Evolutionary conservation across 495 filamentous ascomycete genomes (phyloP), one percentile per base, ranked within the genome.

Genomic region (Glarea lozoyensis): DNA sequence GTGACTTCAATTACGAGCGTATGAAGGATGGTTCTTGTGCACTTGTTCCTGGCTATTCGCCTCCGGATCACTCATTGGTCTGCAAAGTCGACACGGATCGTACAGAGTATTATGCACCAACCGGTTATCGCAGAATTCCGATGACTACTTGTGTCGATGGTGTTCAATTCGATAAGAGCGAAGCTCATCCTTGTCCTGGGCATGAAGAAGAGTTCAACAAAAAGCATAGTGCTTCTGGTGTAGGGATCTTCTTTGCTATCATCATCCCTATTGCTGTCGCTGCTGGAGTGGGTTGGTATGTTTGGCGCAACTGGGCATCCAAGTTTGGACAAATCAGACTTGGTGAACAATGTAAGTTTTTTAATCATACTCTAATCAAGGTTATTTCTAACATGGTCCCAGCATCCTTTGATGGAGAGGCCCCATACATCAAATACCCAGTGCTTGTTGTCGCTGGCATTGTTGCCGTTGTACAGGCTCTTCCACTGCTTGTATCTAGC

Each of bases 1-100:
- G 88, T 66, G 90, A 95, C 59, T 99, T 84, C 70, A 99, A 99
- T 64, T 99, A 75, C 60, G 76, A 95, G 59, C 74, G 80, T 30
- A 72, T 81, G 60, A 71, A 55, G 24, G 84, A 88, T 57, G 81
- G 80, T 31, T 76, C 77, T 46, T 99, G 93, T 62, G 50, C 52
- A 4, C 78, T 92, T 25, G 84, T 95, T 21, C 51, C 66, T 0
- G 89, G 88, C 19, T 72, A 87, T 34, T 17, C 62, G 7, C 76
- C 79, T 17, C 70, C 79, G n/a, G 73, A 90, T 55, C 78, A 81
- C 40, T 48, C 58, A 35, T 65, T 68, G 43, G 68, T 70, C 31
- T 99, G 92, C 65, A 57, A 61, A 13, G 67, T 78, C 4, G 67
- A 96, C 50, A 76, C 80, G 2, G 69, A 79, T 15, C 60, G 59